Evolutionary conservation across 202 grass and related monocot species (phyloP).

Genomic region (Carex sylvatica): DNA sequence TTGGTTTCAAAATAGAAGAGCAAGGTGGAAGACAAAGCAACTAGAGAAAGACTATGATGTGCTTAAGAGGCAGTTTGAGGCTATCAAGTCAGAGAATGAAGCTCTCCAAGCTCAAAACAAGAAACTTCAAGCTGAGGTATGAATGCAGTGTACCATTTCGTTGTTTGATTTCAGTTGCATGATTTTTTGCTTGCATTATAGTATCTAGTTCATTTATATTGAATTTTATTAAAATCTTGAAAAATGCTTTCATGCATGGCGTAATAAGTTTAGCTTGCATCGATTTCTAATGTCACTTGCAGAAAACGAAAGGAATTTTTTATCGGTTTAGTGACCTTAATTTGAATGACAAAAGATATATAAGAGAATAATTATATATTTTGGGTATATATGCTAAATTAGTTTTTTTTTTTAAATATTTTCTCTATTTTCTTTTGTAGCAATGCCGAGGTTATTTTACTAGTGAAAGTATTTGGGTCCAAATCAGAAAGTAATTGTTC

Average conservation of each 20-base stretch:
- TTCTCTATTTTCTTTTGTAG: not conserved
- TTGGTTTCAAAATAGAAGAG: constrained; percentile 98
- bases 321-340: not conserved
- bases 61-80: constrained; percentile 79
- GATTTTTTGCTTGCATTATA: not conserved
- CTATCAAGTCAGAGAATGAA: constrained; percentile 81
- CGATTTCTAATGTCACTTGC: not conserved
- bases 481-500: not conserved
- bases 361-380: not conserved
- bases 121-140: constrained; percentile 91
- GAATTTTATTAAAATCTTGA: not conserved
- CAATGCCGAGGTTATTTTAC: not conserved
- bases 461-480: not conserved
- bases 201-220: not conserved
- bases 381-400: not conserved
- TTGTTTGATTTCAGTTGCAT: constrained; percentile 4
- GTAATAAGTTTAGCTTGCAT: not conserved
- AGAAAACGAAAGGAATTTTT: not conserved
- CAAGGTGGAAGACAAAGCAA: constrained; percentile 97
- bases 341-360: not conserved
- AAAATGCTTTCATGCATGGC: not conserved
- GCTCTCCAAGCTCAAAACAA: constrained; percentile 84
- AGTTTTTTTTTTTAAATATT: not conserved
- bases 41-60: constrained; percentile 96
- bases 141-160: not conserved